Conservation (phyloP, 495 filamentous ascomycete species). For the Neurospora africana region DNA sequence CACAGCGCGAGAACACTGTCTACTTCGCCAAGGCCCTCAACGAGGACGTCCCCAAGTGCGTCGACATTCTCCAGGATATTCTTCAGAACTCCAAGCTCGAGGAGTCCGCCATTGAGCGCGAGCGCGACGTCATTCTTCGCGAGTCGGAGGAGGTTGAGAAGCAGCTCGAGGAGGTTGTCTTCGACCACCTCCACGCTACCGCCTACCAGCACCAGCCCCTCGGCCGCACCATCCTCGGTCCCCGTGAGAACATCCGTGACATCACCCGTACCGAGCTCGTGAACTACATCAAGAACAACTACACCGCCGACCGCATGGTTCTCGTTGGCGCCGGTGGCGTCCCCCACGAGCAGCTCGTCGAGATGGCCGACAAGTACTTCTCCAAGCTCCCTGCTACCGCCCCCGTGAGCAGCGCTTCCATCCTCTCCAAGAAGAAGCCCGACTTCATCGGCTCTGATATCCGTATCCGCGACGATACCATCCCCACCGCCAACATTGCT, state of each 20-base stretch:
- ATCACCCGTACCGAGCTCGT: constrained; percentile 82
- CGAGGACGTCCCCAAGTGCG: constrained; percentile 84
- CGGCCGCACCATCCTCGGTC: constrained; percentile 94
- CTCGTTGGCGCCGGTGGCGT: constrained; percentile 91
- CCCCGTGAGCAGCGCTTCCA: constrained; percentile 58
- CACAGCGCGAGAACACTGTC: constrained; percentile 92
- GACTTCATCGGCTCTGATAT: constrained; percentile 96
- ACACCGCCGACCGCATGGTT: constrained; percentile 98
- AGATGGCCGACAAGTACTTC: constrained; percentile 96
- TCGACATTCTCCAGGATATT: constrained; percentile 98
- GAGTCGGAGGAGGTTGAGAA: constrained; percentile 99
- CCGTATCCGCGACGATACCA: constrained; percentile 87
- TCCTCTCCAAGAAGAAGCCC: constrained; percentile 72
- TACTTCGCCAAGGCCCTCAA: constrained; percentile 99
- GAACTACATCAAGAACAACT: constrained; percentile 98
- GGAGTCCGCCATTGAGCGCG: constrained; percentile 80
- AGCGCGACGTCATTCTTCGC: constrained; percentile 94
- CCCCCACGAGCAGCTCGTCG: constrained; percentile 86
- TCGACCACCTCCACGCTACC: constrained; percentile 97
- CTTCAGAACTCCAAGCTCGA: constrained; percentile 99
- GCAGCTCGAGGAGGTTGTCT: constrained; percentile 98
- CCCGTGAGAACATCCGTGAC: constrained; percentile 94
- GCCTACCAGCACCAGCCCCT: constrained; percentile 93
- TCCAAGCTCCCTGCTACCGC: constrained; percentile 56
- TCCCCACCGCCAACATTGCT: constrained; percentile 92